Evolutionary conservation across 1,284 basidiomycete genomes (phyloP).

Genomic region (Papiliotrema fonsecae): DNA sequence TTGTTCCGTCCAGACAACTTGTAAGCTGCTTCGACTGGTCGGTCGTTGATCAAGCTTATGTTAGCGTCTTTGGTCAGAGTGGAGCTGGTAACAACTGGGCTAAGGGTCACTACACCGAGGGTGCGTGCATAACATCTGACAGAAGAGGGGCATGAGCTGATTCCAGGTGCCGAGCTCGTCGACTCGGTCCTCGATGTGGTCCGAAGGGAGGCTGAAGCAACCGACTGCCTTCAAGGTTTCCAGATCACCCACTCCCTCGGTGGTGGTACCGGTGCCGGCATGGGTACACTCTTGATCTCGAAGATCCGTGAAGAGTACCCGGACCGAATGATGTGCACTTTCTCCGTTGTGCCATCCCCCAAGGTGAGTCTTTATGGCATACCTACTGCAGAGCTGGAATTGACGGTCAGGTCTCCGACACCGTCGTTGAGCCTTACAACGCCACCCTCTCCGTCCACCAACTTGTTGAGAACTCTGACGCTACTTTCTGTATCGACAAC

Average conservation of each 20-base stretch:
- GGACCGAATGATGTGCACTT: constrained; percentile 61
- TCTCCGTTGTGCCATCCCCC: constrained; percentile 59
- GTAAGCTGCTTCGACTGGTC: constrained; percentile 10
- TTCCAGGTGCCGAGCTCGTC: constrained; percentile 55
- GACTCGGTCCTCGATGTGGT: constrained; percentile 58
- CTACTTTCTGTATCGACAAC: constrained; percentile 75
- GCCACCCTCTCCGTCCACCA: constrained; percentile 59
- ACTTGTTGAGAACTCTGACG: constrained; percentile 61
- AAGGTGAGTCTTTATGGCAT: constrained; percentile 47
- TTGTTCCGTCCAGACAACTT: constrained; percentile 59
- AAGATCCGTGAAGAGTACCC: constrained; percentile 62
- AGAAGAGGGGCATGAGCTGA: too few relatives aligned
- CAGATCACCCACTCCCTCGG: constrained; percentile 60
- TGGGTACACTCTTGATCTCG: constrained; percentile 59
- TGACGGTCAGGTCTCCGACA: constrained; percentile 51
- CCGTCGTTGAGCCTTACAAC: constrained; percentile 62
- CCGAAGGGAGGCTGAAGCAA: constrained; percentile 57
- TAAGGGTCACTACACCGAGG: constrained; percentile 54
- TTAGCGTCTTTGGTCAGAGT: constrained; percentile 53
- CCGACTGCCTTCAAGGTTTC: constrained; percentile 58
- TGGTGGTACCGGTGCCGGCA: constrained; percentile 60
- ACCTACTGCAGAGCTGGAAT: constrained; percentile 3
- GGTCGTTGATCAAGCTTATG: constrained; percentile 2
- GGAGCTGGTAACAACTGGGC: constrained; percentile 59
- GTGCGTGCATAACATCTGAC: constrained; percentile 9